Percentiles rank a stretch among this genome's conserved stretches.
These are phyloP conservation scores for Malus hybrid DNA, from an alignment of 331 rosid genomes.

Conservation along the genomic window DNA sequence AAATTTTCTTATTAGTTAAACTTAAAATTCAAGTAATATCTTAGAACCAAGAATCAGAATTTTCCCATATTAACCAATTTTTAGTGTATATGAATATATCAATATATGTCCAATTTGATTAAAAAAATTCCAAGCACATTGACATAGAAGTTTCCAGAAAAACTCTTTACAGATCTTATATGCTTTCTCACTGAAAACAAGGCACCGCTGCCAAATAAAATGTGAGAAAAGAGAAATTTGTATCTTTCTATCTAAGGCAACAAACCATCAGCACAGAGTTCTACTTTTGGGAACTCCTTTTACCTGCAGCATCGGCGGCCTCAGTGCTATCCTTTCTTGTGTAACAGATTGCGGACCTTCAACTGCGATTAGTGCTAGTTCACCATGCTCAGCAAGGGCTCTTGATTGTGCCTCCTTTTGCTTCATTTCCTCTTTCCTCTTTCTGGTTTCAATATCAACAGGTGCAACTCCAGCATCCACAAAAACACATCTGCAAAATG, in stretches of 20 bases:
- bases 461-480: conserved; percentile 93
- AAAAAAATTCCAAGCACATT: neutral
- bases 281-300: conserved; percentile 1
- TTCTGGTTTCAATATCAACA: conserved; percentile 79
- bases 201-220: conserved; percentile 6
- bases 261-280: neutral
- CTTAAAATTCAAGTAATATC: neutral
- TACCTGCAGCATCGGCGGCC: conserved; percentile 99
- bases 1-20: neutral
- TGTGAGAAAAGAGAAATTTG: neutral
- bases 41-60: neutral
- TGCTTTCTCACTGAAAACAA: neutral
- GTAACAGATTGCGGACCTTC: conserved; percentile 61
- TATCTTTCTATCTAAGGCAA: neutral
- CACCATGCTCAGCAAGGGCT: conserved; percentile 84
- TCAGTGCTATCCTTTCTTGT: conserved; percentile 74
- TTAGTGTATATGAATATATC: neutral
- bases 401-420: conserved; percentile 64
- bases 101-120: neutral
- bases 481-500: conserved; percentile 75
- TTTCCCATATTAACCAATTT: neutral
- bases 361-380: conserved; percentile 80
- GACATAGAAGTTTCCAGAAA: neutral
- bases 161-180: neutral
- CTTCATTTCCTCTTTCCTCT: conserved; percentile 83